Evolutionary conservation across 1,139 yeast species (phyloP), one percentile per base, ranked within the genome.

Genomic region (Meyerozyma carpophila): DNA sequence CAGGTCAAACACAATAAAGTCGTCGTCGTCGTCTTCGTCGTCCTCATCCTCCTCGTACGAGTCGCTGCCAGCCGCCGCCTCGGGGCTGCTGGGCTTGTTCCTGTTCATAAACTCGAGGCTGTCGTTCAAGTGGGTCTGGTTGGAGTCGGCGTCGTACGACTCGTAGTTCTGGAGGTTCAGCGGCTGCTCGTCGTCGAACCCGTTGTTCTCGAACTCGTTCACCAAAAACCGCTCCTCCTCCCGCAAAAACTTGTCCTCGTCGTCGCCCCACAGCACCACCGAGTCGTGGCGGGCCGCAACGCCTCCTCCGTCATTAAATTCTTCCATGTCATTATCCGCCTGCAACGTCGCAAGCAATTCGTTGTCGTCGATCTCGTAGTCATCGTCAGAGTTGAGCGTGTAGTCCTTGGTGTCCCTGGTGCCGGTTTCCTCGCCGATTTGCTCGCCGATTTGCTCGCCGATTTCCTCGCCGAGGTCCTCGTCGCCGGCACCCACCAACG

Each of bases 351-450:
- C 84, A 44, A 84, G 72, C 47, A 84, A 70, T 49, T 82, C 86
- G 52, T 83, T 84, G 54, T 82, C 85, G 57, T 84, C 90, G 48
- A 84, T 79, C 55, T 83, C 88, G 56, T 82, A 78, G 55, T 79
- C 84, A 9, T 77, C 87, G 47, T 83, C 90, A 0, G 89, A 81
- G 50, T 77, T 72, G 28, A 77, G 56, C 41, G 37, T 21, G 26
- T 34, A 70, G 73, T 27, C 29, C 29, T 27, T 27, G 13, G 29
- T 8, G 24, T 28, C 29, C 5, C 5, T n/a, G 29, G 7, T 27
- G 13, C 5, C 4, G 29, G 6, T 27, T 27, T n/a, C 20, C 27
- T 9, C 29, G n/a, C 29, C 29, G 13, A 27, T n/a, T n/a, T n/a
- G n/a, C 7, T 16, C 36, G 24, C 16, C 26, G 16, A 27, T 4